Base-by-base conservation (phyloP, 306 rosid genomes). In the Luffa acutangula region DNA sequence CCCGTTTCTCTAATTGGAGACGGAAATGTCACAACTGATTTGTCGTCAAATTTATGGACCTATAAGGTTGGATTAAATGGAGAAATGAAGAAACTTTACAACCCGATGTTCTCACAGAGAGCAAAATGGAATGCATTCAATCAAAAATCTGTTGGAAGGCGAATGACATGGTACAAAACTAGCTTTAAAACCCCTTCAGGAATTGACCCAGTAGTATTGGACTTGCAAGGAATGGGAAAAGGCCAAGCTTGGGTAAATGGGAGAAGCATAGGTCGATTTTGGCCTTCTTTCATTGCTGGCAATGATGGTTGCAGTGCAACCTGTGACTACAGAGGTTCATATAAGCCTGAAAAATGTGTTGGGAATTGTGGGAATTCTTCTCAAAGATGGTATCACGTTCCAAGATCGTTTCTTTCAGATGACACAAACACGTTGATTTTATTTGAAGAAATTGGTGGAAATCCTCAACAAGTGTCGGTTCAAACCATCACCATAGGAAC, bases 321-420 rank as follows among this genome's bases (percentile, higher is more conserved):
- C 33, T 86, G 91, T 58, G 90, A 88, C 75, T 90, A 90, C 59
- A 85, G 90, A 36, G 89, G 87, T 14, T 1, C 80, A 15, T 90
- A 90, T 58, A 41, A 12, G 0, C 56, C 76, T 56, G 2, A 14
- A 3, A 90, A 88, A 81, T 90, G 91, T 53, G 71, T 85, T 2
- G 34, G 63, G 45, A 88, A 88, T 33, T 90, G 92, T 75, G 94
- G 89, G 3, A 39, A 82, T 0, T 84, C 89, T 7, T 45, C 89
- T 20, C 94, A 90, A 21, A 86, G 83, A 86, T 85, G 90, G 88
- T 88, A 88, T 63, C 94, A 90, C 78, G 83, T 88, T 43, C 86
- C 90, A 45, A 78, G 89, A 10, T 84, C 86, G 0, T 88, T 77
- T 33, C 20, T 84, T 14, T 3, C 34, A 15, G 85, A 85, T 0